phyloP scores from a whole-genome alignment of 805 yeast species.

The Myxozyma udenii region DNA sequence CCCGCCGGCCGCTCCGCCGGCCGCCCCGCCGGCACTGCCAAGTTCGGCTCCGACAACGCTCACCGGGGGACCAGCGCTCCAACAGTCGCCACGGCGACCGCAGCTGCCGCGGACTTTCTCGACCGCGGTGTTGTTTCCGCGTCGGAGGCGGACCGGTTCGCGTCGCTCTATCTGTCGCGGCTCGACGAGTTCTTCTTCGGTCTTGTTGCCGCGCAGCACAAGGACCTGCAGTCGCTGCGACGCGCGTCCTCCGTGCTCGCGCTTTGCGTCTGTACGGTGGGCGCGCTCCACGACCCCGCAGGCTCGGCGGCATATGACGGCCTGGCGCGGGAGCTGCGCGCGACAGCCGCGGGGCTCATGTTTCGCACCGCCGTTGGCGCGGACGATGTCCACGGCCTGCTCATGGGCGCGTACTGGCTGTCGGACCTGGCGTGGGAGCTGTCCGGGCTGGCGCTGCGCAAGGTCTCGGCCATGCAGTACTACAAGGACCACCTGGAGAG shows the following conservation, averaged over 20 bases:
- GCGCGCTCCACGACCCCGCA: constrained; percentile 19
- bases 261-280: constrained; percentile 19
- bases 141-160: constrained; percentile 17
- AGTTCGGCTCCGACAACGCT: too few species aligned
- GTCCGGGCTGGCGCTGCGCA: constrained; percentile 13
- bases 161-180: constrained; percentile 9
- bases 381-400: constrained; percentile 18
- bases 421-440: constrained; percentile 23
- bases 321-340: constrained; percentile 11
- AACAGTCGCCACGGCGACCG: background rate
- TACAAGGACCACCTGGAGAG: constrained; percentile 13
- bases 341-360: constrained; percentile 10
- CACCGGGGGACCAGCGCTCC: too few species aligned
- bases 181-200: constrained; percentile 21
- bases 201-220: constrained; percentile 9
- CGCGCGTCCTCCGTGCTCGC: constrained; percentile 16
- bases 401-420: constrained; percentile 22
- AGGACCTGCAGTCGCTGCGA: constrained; percentile 7
- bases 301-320: constrained; percentile 19
- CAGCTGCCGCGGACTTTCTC: constrained; percentile 10
- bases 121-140: constrained; percentile 12
- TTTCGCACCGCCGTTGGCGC: constrained; percentile 15
- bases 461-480: constrained; percentile 17
- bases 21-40: background rate
- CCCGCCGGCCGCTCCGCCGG: background rate